Evolutionary conservation across 2,329 filamentous ascomycete genomes (phyloP).

Genomic region (Pseudocercospora fuligena): DNA sequence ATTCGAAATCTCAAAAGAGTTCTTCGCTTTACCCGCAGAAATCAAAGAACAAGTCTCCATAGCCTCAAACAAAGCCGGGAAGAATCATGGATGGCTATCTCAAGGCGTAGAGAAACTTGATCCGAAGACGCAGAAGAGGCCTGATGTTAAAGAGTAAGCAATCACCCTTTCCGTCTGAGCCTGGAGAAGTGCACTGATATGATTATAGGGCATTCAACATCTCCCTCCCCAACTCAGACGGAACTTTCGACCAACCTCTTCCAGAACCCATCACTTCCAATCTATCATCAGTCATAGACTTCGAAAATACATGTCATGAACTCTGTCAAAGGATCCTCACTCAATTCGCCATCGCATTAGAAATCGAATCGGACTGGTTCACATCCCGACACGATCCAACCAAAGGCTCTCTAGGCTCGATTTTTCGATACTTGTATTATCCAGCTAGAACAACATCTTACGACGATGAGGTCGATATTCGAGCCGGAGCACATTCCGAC

Average conservation of each 20-base stretch:
- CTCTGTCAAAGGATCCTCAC: slow-evolving; percentile 75
- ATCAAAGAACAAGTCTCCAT: slow-evolving; percentile 80
- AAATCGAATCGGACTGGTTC: slow-evolving; percentile 61
- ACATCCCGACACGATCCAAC: slow-evolving; percentile 62
- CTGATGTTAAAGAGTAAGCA: slow-evolving; percentile 77
- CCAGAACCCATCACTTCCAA: slow-evolving; percentile 66
- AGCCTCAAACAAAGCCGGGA: slow-evolving; percentile 58
- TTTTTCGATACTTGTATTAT: slow-evolving; percentile 60
- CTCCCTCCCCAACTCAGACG: slow-evolving; percentile 68
- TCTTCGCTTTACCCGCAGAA: slow-evolving; percentile 72
- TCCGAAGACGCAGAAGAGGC: slow-evolving; percentile 72
- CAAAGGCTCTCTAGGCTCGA: slow-evolving; percentile 56
- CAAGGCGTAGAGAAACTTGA: slow-evolving; percentile 91
- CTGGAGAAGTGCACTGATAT: neutral
- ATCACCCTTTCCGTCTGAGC: too few relatives aligned
- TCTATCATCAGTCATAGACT: slow-evolving; percentile 66
- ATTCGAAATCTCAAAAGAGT: slow-evolving; percentile 73
- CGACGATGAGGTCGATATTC: slow-evolving; percentile 62
- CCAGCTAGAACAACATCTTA: slow-evolving; percentile 26
- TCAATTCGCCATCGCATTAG: slow-evolving; percentile 77
- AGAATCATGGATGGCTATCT: slow-evolving; percentile 87
- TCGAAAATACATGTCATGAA: slow-evolving; percentile 71
- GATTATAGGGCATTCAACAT: slow-evolving; percentile 85
- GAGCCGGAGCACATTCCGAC: slow-evolving; percentile 90
- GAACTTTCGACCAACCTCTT: slow-evolving; percentile 76